Evolutionary conservation across 1,139 yeast species (phyloP).

Genomic region (Blastobotrys ciferrii): DNA sequence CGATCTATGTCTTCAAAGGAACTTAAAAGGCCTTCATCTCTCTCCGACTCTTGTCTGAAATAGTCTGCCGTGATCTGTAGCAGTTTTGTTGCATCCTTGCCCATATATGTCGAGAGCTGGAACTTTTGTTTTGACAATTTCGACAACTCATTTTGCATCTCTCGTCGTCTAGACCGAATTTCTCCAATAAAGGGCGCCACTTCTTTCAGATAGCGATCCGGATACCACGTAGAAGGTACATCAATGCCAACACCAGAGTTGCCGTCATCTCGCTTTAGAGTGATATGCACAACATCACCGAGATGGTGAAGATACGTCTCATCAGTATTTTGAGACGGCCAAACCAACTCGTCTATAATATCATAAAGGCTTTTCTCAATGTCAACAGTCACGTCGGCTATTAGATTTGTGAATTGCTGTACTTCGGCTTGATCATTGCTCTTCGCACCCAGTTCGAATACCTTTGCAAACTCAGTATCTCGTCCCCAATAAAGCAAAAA

Average conservation of each 20-base stretch:
- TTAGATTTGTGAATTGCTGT: constrained; percentile 25
- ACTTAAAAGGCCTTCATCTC: constrained; percentile 14
- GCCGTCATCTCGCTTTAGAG: constrained; percentile 39
- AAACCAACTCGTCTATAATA: constrained; percentile 30
- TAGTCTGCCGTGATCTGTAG: constrained; percentile 33
- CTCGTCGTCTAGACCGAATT: constrained; percentile 21
- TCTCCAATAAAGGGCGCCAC: constrained; percentile 28
- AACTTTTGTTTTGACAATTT: constrained; percentile 21
- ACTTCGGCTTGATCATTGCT: constrained; percentile 7
- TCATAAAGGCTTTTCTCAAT: constrained; percentile 27
- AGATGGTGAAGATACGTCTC: constrained; percentile 35
- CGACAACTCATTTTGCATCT: constrained; percentile 30
- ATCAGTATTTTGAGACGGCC: constrained; percentile 21
- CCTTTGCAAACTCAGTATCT: constrained; percentile 18
- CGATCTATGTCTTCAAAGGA: constrained; percentile 22
- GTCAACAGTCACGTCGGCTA: constrained; percentile 29
- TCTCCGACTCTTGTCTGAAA: constrained; percentile 24
- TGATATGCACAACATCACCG: constrained; percentile 42
- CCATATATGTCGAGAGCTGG: constrained; percentile 28
- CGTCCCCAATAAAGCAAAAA: constrained; percentile 21
- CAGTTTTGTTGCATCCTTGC: constrained; percentile 38
- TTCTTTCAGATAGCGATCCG: constrained; percentile 44
- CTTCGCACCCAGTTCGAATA: constrained; percentile 17
- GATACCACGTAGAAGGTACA: constrained; percentile 42
- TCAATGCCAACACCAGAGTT: constrained; percentile 38